A percentile compares a stretch with the other conserved stretches of the same genome.
Evolutionary conservation across 2,329 filamentous ascomycete species (phyloP).

Genomic region (Aspergillus fumigatiaffinis): DNA sequence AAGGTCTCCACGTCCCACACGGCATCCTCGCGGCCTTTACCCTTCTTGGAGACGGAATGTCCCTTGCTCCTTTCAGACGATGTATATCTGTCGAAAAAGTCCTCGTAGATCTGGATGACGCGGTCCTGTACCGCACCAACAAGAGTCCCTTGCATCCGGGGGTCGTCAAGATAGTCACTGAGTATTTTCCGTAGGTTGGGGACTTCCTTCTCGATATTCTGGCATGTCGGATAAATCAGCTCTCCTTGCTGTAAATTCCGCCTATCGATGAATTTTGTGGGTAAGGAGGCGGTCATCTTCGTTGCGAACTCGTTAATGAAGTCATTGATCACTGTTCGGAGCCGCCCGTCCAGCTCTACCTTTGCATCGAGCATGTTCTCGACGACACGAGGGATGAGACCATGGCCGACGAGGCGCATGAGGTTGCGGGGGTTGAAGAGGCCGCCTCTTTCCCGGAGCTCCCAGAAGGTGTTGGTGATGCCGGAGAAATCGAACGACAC

Average conservation of each 20-base stretch:
- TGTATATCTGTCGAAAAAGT: slow-evolving; percentile 55
- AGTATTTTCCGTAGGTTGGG: slow-evolving; percentile 54
- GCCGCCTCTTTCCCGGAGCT: slow-evolving; percentile 60
- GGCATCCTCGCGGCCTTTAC: slow-evolving; percentile 59
- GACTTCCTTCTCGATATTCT: slow-evolving; percentile 56
- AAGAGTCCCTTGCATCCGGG: slow-evolving; percentile 62
- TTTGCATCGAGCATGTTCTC: slow-evolving; percentile 71
- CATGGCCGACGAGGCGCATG: slow-evolving; percentile 54
- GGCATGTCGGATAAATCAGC: slow-evolving; percentile 48
- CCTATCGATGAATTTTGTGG: slow-evolving; percentile 34
- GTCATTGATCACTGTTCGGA: slow-evolving; percentile 62
- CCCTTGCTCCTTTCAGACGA: slow-evolving; percentile 39
- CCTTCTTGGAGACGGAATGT: slow-evolving; percentile 43
- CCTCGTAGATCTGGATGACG: slow-evolving; percentile 60
- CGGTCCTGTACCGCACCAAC: slow-evolving; percentile 63
- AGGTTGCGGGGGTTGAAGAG: slow-evolving; percentile 64
- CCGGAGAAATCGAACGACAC: slow-evolving; percentile 64
- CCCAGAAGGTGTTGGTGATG: slow-evolving; percentile 63
- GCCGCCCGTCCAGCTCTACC: slow-evolving; percentile 60
- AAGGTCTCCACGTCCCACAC: slow-evolving; percentile 65
- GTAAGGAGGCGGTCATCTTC: slow-evolving; percentile 53
- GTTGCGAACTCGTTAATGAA: slow-evolving; percentile 58
- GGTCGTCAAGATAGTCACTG: slow-evolving; percentile 61
- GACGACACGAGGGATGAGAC: slow-evolving; percentile 61
- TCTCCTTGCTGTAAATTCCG: slow-evolving; percentile 36